Evolutionary conservation across 768 basidiomycete species (phyloP).

Genomic region (Hydnomerulius pinastri): DNA sequence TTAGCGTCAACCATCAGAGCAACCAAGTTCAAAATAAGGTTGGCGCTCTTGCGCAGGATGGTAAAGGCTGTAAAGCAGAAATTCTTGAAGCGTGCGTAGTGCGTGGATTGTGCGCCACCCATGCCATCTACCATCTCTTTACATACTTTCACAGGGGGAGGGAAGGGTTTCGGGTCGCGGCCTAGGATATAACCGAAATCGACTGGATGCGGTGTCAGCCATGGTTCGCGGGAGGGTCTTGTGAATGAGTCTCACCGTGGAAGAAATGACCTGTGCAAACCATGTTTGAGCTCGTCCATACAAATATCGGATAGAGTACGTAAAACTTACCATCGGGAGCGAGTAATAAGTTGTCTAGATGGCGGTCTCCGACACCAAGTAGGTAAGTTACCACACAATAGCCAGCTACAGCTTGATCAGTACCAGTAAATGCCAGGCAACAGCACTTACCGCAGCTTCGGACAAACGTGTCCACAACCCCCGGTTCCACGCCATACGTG

Average conservation of each 20-base stretch:
- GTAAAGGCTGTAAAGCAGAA: conserved; percentile 98
- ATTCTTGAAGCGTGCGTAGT: conserved; percentile 94
- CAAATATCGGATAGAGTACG: not conserved
- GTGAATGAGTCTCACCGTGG: conserved; percentile 64
- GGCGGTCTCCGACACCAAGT: conserved; percentile 95
- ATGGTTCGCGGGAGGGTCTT: not conserved
- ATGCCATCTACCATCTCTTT: conserved; percentile 99
- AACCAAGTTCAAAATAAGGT: conserved; percentile 94
- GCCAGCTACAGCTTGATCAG: conserved; percentile 63
- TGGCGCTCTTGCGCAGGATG: conserved; percentile 93
- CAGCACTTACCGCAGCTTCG: conserved; percentile 85
- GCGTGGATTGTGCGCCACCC: conserved; percentile 96
- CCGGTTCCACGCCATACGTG: conserved; percentile 92
- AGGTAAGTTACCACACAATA: conserved; percentile 98
- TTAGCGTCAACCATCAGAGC: conserved; percentile 97
- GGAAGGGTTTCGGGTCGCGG: conserved; percentile 95
- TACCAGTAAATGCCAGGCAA: conserved; percentile 11
- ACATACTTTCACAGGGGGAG: conserved; percentile 97
- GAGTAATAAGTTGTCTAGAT: conserved; percentile 92
- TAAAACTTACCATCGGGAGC: conserved; percentile 76
- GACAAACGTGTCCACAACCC: conserved; percentile 94
- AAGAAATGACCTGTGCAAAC: conserved; percentile 80
- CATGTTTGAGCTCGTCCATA: not conserved
- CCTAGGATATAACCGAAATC: conserved; percentile 99
- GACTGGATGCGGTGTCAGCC: conserved; percentile 49